These are phyloP conservation scores for Melanomma pulvis-pyrius DNA, from an alignment of 495 filamentous ascomycete species.

Conservation along the genomic window DNA sequence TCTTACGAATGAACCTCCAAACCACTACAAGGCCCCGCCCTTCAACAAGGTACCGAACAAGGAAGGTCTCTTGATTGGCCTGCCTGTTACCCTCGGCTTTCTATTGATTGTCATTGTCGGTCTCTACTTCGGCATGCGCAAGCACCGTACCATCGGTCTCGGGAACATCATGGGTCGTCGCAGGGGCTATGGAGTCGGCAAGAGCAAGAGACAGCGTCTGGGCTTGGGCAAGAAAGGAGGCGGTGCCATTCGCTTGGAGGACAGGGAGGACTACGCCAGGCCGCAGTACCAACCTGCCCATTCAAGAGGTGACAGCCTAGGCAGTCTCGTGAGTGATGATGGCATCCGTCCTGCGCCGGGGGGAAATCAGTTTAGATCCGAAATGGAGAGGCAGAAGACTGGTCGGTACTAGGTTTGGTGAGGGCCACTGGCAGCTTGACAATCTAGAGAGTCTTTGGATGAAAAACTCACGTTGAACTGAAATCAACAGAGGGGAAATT, in stretches of 20 bases:
- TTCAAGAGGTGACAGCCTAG: slow-evolving; percentile 28
- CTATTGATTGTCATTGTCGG: slow-evolving; percentile 33
- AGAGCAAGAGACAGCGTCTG: slow-evolving; percentile 37
- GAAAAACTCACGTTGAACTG: background rate
- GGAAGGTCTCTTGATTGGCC: slow-evolving; percentile 34
- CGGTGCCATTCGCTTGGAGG: slow-evolving; percentile 34
- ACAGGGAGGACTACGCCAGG: slow-evolving; percentile 4
- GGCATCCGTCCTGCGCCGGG: slow-evolving; percentile 27
- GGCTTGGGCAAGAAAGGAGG: slow-evolving; percentile 40
- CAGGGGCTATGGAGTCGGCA: slow-evolving; percentile 32
- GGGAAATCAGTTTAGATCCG: slow-evolving; percentile 35
- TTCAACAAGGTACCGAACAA: slow-evolving; percentile 30
- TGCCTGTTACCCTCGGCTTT: slow-evolving; percentile 38
- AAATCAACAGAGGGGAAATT: background rate
- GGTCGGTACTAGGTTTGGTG: slow-evolving; percentile 26
- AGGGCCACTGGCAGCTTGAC: too few species aligned
- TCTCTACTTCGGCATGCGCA: slow-evolving; percentile 39
- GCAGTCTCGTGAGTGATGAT: slow-evolving; percentile 37
- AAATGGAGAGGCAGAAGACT: slow-evolving; percentile 37
- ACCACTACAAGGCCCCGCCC: slow-evolving; percentile 29
- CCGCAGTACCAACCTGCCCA: slow-evolving; percentile 9
- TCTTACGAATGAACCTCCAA: slow-evolving; percentile 30
- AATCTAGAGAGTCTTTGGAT: too few species aligned
- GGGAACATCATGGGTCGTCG: slow-evolving; percentile 39
- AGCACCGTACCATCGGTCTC: slow-evolving; percentile 39